Evolutionary conservation across 805 yeast genomes (phyloP).

Genomic region (Ogataea kodamae): DNA sequence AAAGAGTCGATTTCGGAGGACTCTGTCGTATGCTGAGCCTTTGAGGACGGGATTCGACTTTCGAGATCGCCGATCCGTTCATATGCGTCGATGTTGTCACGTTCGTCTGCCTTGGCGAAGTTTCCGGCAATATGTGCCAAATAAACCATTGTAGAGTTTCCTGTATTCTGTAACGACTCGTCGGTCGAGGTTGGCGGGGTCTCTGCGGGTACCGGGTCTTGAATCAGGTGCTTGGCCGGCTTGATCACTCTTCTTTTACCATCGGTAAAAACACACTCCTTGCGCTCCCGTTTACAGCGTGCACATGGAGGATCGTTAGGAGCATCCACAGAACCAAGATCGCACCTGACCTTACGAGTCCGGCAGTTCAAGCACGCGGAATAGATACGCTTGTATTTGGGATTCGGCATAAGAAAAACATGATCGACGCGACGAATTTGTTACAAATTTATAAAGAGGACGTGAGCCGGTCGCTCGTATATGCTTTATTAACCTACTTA

Average conservation of each 20-base stretch:
- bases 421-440: constrained; percentile 12
- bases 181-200: constrained; percentile 1
- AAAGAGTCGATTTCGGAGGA: constrained; percentile 14
- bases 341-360: constrained; percentile 80
- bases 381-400: constrained; percentile 59
- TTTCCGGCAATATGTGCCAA: constrained; percentile 78
- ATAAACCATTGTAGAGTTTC: constrained; percentile 57
- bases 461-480: constrained; percentile 5
- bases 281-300: constrained; percentile 77
- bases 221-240: not conserved
- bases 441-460: not conserved
- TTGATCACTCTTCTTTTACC: constrained; percentile 39
- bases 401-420: constrained; percentile 12
- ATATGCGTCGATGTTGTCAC: constrained; percentile 56
- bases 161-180: constrained; percentile 9
- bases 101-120: constrained; percentile 63
- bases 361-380: constrained; percentile 86
- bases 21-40: constrained; percentile 1
- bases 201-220: not conserved
- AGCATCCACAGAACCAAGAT: constrained; percentile 68
- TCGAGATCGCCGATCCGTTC: constrained; percentile 48
- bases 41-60: constrained; percentile 10
- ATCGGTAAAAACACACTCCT: constrained; percentile 66
- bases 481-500: constrained; percentile 13
- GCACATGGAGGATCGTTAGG: constrained; percentile 83